Evolutionary conservation across 345 rosid species (phyloP).

Genomic region (Populus tremula): DNA sequence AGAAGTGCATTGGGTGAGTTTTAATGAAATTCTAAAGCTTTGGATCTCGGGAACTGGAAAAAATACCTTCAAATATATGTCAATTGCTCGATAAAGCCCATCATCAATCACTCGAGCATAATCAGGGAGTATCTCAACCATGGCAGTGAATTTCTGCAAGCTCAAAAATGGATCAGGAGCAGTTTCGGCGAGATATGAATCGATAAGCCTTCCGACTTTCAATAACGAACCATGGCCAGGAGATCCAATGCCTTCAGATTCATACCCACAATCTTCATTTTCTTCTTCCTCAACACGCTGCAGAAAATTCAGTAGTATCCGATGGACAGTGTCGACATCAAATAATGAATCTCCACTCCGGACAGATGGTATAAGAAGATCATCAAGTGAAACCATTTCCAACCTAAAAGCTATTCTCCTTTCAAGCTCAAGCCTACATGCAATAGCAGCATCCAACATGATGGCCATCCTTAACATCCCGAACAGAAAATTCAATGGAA

Average conservation of each 20-base stretch:
- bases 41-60: not conserved
- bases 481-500: conserved; percentile 66
- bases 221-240: conserved; percentile 61
- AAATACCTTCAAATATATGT: conserved; percentile 73
- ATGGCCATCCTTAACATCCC: conserved; percentile 73
- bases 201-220: conserved; percentile 75
- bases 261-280: conserved; percentile 44
- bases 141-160: conserved; percentile 60
- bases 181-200: conserved; percentile 80
- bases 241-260: conserved; percentile 51
- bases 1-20: no score
- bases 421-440: conserved; percentile 71
- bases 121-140: conserved; percentile 72
- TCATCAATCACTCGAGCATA: conserved; percentile 77
- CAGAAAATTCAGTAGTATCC: conserved; percentile 60
- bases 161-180: conserved; percentile 77
- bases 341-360: conserved; percentile 61
- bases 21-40: not conserved
- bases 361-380: conserved; percentile 76
- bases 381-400: conserved; percentile 65
- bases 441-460: conserved; percentile 42
- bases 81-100: conserved; percentile 76
- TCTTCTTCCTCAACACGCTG: conserved; percentile 69
- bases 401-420: conserved; percentile 54
- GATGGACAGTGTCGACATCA: conserved; percentile 68